Conservation (phyloP, 768 basidiomycete genomes). For the Macrocybe gigantea region DNA sequence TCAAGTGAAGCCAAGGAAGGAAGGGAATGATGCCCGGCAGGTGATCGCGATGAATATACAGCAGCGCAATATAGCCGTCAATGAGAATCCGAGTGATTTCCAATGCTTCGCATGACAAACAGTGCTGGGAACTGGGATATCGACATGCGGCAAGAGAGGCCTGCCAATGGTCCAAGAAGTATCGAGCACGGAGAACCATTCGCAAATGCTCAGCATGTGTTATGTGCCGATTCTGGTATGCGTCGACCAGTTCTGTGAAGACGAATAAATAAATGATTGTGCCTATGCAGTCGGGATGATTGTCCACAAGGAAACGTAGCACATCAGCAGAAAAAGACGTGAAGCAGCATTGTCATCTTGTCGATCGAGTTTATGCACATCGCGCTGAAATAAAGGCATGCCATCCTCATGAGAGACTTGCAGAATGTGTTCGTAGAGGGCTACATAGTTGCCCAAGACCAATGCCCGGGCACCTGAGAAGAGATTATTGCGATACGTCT, state of each 20-base stretch:
- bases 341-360: slow-evolving; percentile 41
- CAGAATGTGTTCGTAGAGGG: slow-evolving; percentile 14
- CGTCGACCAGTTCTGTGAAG: slow-evolving; percentile 30
- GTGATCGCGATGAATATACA: slow-evolving; percentile 30
- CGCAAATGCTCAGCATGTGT: slow-evolving; percentile 17
- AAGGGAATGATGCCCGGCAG: slow-evolving; percentile 16
- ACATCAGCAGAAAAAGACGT: slow-evolving; percentile 30
- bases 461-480: slow-evolving; percentile 24
- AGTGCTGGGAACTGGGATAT: slow-evolving; percentile 17
- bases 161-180: slow-evolving; percentile 25
- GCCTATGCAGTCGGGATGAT: slow-evolving; percentile 20
- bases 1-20: slow-evolving; percentile 29
- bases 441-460: slow-evolving; percentile 15
- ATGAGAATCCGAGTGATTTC: slow-evolving; percentile 25
- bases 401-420: slow-evolving; percentile 10
- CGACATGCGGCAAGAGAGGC: slow-evolving; percentile 12
- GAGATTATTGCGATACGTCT: slow-evolving; percentile 23
- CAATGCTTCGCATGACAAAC: slow-evolving; percentile 24
- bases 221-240: slow-evolving; percentile 27
- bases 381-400: slow-evolving; percentile 16
- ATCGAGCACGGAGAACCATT: slow-evolving; percentile 23
- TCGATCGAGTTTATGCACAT: slow-evolving; percentile 32
- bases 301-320: slow-evolving; percentile 16
- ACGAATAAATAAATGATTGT: slow-evolving; percentile 32
- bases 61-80: slow-evolving; percentile 23